Evolutionary conservation across 2,329 filamentous ascomycete species (phyloP).

Genomic region (Whalleya microplaca): DNA sequence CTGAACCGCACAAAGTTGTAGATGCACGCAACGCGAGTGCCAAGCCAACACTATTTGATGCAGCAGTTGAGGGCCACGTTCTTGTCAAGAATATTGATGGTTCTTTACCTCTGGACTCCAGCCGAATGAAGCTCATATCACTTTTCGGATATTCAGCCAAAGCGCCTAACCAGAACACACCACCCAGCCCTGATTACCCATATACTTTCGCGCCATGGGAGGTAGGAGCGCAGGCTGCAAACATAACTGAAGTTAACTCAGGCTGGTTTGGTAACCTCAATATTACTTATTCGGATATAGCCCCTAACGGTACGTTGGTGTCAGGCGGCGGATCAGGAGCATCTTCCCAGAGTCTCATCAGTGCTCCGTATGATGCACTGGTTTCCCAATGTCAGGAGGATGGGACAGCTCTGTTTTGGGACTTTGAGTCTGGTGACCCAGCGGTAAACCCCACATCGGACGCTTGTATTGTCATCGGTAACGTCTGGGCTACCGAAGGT

Average conservation of each 20-base stretch:
- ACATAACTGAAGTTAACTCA: constrained; percentile 13
- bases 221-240: constrained; percentile 17
- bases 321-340: constrained; percentile 46
- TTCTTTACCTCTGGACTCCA: constrained; percentile 46
- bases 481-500: constrained; percentile 67
- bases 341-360: constrained; percentile 40
- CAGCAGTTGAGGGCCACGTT: constrained; percentile 41
- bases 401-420: constrained; percentile 48
- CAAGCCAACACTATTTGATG: constrained; percentile 36
- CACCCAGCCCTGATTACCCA: constrained; percentile 51
- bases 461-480: constrained; percentile 60
- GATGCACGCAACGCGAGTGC: constrained; percentile 44
- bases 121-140: constrained; percentile 51
- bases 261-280: constrained; percentile 29
- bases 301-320: constrained; percentile 43
- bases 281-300: constrained; percentile 27
- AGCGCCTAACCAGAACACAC: constrained; percentile 32
- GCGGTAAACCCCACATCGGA: constrained; percentile 46
- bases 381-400: constrained; percentile 45
- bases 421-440: constrained; percentile 44
- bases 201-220: constrained; percentile 17
- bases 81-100: constrained; percentile 51
- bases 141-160: constrained; percentile 50
- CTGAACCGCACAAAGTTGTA: constrained; percentile 41
- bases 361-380: constrained; percentile 44